Conservation (phyloP, 1,284 basidiomycete genomes). For the Coniferiporia weirii region DNA sequence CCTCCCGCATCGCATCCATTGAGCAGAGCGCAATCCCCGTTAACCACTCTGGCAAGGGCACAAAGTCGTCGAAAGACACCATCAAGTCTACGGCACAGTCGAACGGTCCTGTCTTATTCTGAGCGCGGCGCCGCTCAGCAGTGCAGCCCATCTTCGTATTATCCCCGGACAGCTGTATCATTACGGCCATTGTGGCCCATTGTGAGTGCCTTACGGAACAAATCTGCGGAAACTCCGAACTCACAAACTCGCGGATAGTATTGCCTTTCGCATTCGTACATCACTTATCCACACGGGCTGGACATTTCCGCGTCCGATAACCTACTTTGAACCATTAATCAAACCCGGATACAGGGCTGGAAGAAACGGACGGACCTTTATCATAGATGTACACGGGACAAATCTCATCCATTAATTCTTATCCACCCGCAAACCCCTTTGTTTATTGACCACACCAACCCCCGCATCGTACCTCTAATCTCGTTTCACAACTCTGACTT, state of each 20-base stretch:
- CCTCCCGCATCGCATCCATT: constrained; percentile 6
- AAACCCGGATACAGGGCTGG: not conserved
- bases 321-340: constrained; percentile 7
- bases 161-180: constrained; percentile 6
- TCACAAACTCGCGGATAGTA: not conserved
- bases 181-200: not conserved
- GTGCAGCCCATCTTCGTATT: not conserved
- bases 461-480: not conserved
- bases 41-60: constrained; percentile 5
- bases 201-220: constrained; percentile 1
- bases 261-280: constrained; percentile 9
- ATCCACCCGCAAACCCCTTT: constrained; percentile 2
- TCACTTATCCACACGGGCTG: not conserved
- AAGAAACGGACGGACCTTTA: constrained; percentile 6
- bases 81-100: constrained; percentile 14
- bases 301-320: constrained; percentile 7
- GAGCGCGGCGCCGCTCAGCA: not conserved
- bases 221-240: not conserved
- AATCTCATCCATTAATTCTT: not conserved
- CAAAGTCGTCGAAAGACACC: constrained; percentile 9
- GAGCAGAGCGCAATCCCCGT: constrained; percentile 12
- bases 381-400: not conserved
- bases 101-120: constrained; percentile 14
- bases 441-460: not conserved
- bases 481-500: not conserved